Conservation (phyloP, 768 basidiomycete species). For the Punctularia strigosozonata region DNA sequence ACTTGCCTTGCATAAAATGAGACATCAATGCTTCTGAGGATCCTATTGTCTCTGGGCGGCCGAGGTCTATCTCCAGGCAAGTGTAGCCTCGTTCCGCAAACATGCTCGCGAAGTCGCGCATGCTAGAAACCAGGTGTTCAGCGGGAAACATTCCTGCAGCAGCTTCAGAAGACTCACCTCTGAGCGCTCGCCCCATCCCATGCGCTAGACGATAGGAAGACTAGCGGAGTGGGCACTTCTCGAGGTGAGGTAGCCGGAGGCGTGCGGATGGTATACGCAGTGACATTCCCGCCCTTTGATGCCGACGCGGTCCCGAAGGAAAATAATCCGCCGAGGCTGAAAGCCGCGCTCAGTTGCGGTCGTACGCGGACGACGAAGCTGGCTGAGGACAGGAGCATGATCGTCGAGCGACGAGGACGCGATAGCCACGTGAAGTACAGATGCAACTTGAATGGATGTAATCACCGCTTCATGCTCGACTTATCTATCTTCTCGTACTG, state of each 20-base stretch:
- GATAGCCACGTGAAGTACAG: background rate
- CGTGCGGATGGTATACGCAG: slow-evolving; percentile 23
- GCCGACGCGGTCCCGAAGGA: background rate
- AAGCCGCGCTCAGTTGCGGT: background rate
- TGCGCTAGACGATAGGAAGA: slow-evolving; percentile 35
- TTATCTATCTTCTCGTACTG: background rate
- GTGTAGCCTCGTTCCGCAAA: slow-evolving; percentile 39
- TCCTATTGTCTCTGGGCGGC: slow-evolving; percentile 10
- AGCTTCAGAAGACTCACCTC: slow-evolving; percentile 19
- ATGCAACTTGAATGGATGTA: background rate
- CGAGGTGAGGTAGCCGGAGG: slow-evolving; percentile 31
- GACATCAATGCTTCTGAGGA: slow-evolving; percentile 21
- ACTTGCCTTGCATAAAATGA: slow-evolving; percentile 28
- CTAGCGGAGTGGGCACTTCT: slow-evolving; percentile 39
- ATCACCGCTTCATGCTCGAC: background rate
- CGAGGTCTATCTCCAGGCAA: slow-evolving; percentile 31
- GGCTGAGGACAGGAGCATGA: background rate
- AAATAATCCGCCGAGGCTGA: background rate
- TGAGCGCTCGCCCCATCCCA: slow-evolving; percentile 29
- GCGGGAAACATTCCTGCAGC: background rate
- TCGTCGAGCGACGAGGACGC: background rate
- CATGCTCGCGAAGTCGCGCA: slow-evolving; percentile 23
- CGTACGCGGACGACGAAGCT: background rate
- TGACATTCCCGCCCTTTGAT: background rate
- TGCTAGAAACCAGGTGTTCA: slow-evolving; percentile 15